Percentiles rank a stretch among this genome's conserved stretches.
phyloP scores from a whole-genome alignment of 495 filamentous ascomycete genomes.

The Letharia columbiana region DNA sequence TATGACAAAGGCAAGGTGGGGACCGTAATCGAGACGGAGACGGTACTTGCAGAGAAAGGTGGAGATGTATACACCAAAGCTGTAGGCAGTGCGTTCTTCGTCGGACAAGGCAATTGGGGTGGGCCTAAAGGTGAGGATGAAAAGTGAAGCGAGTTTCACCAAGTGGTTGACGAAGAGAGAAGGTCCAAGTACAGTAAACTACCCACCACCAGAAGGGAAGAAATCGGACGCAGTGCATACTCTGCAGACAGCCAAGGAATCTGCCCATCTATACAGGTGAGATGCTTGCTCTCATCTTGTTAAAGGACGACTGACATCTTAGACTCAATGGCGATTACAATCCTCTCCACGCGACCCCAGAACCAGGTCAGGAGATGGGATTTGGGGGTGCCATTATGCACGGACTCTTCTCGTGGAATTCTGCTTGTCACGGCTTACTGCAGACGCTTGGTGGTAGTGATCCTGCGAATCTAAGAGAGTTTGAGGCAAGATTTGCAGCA shows the following conservation, averaged over 20 bases:
- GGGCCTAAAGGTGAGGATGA: constrained; percentile 63
- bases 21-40: constrained; percentile 72
- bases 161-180: constrained; percentile 1
- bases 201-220: constrained; percentile 60
- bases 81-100: constrained; percentile 63
- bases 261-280: constrained; percentile 64
- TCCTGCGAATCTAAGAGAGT: constrained; percentile 70
- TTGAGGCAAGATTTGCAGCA: constrained; percentile 78
- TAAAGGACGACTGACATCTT: constrained; percentile 13
- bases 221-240: constrained; percentile 66
- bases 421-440: constrained; percentile 65
- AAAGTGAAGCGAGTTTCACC: background rate
- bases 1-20: constrained; percentile 88
- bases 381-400: constrained; percentile 86
- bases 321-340: constrained; percentile 87
- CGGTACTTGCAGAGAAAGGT: constrained; percentile 60
- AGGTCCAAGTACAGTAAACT: constrained; percentile 66
- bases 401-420: constrained; percentile 79
- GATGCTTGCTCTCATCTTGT: background rate
- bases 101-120: constrained; percentile 81
- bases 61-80: constrained; percentile 67
- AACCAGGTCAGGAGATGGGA: constrained; percentile 78
- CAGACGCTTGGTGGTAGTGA: constrained; percentile 65
- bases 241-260: constrained; percentile 57
- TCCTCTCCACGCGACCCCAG: constrained; percentile 77